Percentiles rank a stretch among this genome's conserved stretches.
Evolutionary conservation across 2,329 filamentous ascomycete genomes (phyloP).

Genomic region (Triangularia verruculosa): DNA sequence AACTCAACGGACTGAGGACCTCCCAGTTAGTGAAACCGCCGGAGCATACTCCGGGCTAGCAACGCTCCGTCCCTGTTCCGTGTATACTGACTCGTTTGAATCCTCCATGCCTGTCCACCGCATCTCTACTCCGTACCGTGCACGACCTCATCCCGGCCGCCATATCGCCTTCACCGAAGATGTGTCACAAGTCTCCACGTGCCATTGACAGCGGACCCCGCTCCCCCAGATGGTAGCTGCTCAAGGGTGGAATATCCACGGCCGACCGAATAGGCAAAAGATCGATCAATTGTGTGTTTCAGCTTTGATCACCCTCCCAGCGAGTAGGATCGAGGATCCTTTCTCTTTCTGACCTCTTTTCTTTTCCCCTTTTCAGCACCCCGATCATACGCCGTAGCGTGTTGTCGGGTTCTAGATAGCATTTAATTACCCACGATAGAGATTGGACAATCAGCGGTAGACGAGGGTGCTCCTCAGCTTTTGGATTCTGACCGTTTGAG

Average conservation of each 20-base stretch:
- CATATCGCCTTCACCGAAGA: neutral
- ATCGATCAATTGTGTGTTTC: neutral
- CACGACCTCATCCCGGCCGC: neutral
- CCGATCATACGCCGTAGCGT: neutral
- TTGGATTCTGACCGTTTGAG: neutral
- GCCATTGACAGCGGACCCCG: neutral
- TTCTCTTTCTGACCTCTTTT: neutral
- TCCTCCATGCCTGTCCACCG: neutral
- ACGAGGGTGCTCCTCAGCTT: neutral
- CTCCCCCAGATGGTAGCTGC: neutral
- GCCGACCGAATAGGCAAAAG: neutral
- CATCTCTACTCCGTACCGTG: neutral
- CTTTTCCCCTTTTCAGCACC: neutral
- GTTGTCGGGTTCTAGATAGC: neutral
- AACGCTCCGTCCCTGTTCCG: neutral
- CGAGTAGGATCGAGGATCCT: neutral
- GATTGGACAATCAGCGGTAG: neutral
- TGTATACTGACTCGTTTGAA: neutral
- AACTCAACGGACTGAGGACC: neutral
- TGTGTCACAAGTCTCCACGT: neutral
- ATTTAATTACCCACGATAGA: neutral
- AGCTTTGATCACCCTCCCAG: neutral
- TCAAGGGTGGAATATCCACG: neutral
- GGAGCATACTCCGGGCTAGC: neutral
- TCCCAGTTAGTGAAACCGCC: neutral